These are phyloP conservation scores for Tulasnella calospora DNA, from an alignment of 768 basidiomycete species.

Conservation along the genomic window DNA sequence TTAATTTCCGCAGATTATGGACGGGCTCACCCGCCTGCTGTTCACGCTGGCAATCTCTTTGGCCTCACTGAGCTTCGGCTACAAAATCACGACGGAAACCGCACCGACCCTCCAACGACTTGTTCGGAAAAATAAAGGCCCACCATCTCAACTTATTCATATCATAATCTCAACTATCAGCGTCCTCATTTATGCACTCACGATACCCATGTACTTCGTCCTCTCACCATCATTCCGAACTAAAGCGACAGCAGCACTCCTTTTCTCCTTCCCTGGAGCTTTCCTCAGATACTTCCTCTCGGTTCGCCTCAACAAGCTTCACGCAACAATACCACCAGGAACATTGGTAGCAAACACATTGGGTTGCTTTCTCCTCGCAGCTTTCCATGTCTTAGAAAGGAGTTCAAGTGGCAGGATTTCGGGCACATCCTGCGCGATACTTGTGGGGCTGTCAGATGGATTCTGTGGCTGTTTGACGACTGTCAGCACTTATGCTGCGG, in stretches of 20 bases:
- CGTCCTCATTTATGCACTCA: conserved; percentile 64
- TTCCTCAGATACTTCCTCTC: conserved; percentile 79
- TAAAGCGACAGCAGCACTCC: conserved; percentile 75
- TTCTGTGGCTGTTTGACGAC: conserved; percentile 96
- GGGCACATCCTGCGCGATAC: conserved; percentile 54
- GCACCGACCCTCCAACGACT: conserved; percentile 38
- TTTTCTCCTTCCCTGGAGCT: conserved; percentile 87
- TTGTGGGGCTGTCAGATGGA: conserved; percentile 83
- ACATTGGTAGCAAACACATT: conserved; percentile 70
- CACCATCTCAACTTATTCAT: conserved; percentile 46
- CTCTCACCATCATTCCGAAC: conserved; percentile 65
- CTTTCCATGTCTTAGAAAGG: conserved; percentile 67
- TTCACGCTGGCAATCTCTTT: conserved; percentile 74
- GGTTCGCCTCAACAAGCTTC: conserved; percentile 59
- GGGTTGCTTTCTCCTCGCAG: conserved; percentile 78
- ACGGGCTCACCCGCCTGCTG: conserved; percentile 74
- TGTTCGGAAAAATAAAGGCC: conserved; percentile 27
- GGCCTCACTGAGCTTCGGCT: conserved; percentile 72
- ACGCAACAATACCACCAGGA: conserved; percentile 64
- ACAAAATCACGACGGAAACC: conserved; percentile 50
- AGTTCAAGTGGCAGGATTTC: conserved; percentile 29
- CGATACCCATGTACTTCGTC: conserved; percentile 72
- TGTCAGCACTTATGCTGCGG: conserved; percentile 86
- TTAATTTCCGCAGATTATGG: conserved; percentile 45
- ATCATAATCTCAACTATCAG: conserved; percentile 52